A percentile compares a stretch with the other conserved stretches of the same genome.
phyloP scores from a whole-genome alignment of 306 rosid species.

The Alnus rubra region DNA sequence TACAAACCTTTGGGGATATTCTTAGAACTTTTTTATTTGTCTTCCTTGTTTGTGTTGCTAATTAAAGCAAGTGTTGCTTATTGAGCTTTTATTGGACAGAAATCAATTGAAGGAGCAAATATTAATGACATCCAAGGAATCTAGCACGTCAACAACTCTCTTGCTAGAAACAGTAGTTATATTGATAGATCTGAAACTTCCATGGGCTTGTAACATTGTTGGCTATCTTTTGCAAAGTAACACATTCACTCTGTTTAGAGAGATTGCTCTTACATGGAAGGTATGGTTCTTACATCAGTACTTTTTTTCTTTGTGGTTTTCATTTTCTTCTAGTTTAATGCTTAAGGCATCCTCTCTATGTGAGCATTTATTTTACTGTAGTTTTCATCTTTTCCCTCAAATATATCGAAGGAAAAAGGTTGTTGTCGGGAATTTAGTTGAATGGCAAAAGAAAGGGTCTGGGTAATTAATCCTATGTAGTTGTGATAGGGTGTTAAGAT shows the following conservation, averaged over 20 bases:
- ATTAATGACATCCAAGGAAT: constrained; percentile 52
- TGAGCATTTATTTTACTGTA: neutral
- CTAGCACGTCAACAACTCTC: constrained; percentile 46
- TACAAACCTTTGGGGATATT: neutral
- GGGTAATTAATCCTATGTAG: neutral
- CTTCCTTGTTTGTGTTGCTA: constrained; percentile 8
- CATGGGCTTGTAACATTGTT: constrained; percentile 85
- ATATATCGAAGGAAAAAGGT: too few species aligned
- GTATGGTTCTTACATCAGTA: constrained; percentile 38
- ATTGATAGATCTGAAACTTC: constrained; percentile 70
- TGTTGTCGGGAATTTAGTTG: neutral
- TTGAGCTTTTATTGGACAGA: constrained; percentile 49
- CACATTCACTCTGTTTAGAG: constrained; percentile 64
- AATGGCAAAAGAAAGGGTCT: neutral
- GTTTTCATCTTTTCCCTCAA: neutral
- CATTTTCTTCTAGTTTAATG: constrained; percentile 12
- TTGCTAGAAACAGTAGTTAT: constrained; percentile 67
- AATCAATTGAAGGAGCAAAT: constrained; percentile 67
- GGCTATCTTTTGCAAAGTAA: constrained; percentile 69
- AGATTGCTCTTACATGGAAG: constrained; percentile 70
- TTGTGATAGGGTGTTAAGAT: neutral
- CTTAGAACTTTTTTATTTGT: neutral
- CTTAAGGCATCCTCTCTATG: neutral
- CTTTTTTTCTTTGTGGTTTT: neutral
- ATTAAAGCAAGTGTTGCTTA: constrained; percentile 32